Evolutionary conservation across 495 filamentous ascomycete species (phyloP).

Genomic region (Neurospora sp.): DNA sequence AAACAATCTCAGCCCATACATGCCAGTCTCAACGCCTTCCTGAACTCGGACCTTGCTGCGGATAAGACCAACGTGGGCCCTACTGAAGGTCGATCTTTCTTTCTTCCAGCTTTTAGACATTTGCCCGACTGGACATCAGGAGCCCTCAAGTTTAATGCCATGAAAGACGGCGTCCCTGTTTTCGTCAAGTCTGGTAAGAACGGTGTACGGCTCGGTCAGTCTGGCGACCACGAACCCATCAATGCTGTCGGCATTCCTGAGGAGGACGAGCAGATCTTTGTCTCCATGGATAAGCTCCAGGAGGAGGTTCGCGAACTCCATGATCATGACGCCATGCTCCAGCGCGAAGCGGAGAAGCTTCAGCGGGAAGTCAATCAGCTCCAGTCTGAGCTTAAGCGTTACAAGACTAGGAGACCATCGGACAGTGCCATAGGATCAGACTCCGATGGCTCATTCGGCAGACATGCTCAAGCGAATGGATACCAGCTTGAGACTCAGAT

Average conservation of each 20-base stretch:
- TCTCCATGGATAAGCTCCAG: constrained; percentile 45
- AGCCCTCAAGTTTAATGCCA: constrained; percentile 30
- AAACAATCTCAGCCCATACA: constrained; percentile 6
- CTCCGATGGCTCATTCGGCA: constrained; percentile 29
- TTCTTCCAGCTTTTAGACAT: constrained; percentile 33
- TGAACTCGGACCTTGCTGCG: not conserved
- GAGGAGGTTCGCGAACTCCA: constrained; percentile 39
- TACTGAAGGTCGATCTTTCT: constrained; percentile 33
- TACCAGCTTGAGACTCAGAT: constrained; percentile 33
- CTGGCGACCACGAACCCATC: constrained; percentile 27
- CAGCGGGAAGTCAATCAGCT: constrained; percentile 35
- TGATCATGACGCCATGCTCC: constrained; percentile 39
- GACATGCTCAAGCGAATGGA: constrained; percentile 24
- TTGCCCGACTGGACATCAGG: constrained; percentile 38
- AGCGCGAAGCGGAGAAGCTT: constrained; percentile 37
- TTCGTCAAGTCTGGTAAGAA: constrained; percentile 26
- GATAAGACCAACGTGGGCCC: constrained; percentile 22
- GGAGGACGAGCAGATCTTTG: constrained; percentile 41
- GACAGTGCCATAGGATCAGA: constrained; percentile 40
- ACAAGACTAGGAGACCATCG: constrained; percentile 24
- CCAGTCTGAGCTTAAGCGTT: constrained; percentile 30
- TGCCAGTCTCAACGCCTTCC: not conserved
- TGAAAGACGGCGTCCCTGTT: constrained; percentile 36
- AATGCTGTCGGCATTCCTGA: constrained; percentile 29
- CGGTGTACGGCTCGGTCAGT: constrained; percentile 14